These are phyloP conservation scores for Endoconidiophora polonica DNA, from an alignment of 2,329 filamentous ascomycete species.

Conservation along the genomic window DNA sequence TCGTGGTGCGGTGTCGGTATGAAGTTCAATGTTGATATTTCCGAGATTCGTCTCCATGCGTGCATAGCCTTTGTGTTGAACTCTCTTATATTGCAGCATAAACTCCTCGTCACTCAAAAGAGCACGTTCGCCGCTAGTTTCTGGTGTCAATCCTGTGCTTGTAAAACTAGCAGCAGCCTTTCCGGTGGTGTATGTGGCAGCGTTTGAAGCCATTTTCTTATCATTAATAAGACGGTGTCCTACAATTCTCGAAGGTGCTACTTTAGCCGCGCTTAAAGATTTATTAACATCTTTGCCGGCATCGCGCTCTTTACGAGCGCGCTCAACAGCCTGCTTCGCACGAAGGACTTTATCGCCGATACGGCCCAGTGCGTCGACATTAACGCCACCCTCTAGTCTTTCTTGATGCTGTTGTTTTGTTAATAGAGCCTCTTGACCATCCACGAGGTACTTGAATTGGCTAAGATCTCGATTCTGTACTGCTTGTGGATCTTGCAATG, in stretches of 20 bases:
- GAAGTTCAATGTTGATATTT: conserved; percentile 72
- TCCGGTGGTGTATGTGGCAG: conserved; percentile 79
- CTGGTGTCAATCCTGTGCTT: conserved; percentile 80
- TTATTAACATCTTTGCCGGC: conserved; percentile 40
- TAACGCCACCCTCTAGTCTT: conserved; percentile 52
- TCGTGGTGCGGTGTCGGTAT: conserved; percentile 77
- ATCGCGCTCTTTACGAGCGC: conserved; percentile 59
- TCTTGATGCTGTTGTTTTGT: conserved; percentile 56
- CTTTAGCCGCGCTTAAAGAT: conserved; percentile 23
- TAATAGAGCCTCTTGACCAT: conserved; percentile 53
- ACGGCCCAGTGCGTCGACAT: conserved; percentile 62
- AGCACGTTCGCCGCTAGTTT: conserved; percentile 75
- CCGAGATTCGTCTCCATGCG: conserved; percentile 77
- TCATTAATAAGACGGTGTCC: conserved; percentile 30
- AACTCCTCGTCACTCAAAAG: conserved; percentile 87
- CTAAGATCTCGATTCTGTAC: conserved; percentile 65
- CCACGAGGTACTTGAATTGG: conserved; percentile 75
- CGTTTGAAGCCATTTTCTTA: conserved; percentile 57
- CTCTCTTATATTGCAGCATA: conserved; percentile 77
- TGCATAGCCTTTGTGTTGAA: conserved; percentile 83
- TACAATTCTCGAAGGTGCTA: not conserved
- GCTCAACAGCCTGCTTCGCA: conserved; percentile 87
- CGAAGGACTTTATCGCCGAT: conserved; percentile 68
- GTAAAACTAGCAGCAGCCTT: conserved; percentile 88
- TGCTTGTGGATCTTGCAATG: conserved; percentile 89